Evolutionary conservation across 2,329 filamentous ascomycete species (phyloP).

Genomic region (Pseudogymnoascus sp.): DNA sequence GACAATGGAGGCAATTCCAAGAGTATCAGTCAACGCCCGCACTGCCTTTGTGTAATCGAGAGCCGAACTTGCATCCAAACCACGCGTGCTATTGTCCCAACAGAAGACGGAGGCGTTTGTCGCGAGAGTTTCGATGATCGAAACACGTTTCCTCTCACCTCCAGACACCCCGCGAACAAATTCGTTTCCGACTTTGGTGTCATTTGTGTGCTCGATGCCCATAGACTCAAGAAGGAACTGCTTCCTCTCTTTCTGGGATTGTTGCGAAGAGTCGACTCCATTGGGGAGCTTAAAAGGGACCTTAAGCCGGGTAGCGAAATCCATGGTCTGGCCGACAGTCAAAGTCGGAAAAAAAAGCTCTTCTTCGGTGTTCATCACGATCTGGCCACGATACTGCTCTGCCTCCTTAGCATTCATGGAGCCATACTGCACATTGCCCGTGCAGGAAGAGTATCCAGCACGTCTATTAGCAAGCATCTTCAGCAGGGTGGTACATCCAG

Average conservation of each 20-base stretch:
- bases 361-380: conserved; percentile 50
- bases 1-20: conserved; percentile 59
- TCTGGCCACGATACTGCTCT: conserved; percentile 48
- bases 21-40: conserved; percentile 61
- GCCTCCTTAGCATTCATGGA: conserved; percentile 38
- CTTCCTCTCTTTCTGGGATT: background rate
- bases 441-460: conserved; percentile 50
- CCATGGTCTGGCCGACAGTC: conserved; percentile 47
- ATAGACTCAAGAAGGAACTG: conserved; percentile 27
- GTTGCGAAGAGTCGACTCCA: background rate
- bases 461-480: conserved; percentile 63
- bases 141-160: conserved; percentile 59
- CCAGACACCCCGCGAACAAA: conserved; percentile 55
- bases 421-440: conserved; percentile 54
- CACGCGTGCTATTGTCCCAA: conserved; percentile 70
- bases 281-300: conserved; percentile 26
- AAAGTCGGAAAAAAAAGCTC: conserved; percentile 46
- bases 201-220: conserved; percentile 57
- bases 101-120: conserved; percentile 59
- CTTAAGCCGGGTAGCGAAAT: conserved; percentile 52
- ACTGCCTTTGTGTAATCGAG: conserved; percentile 63
- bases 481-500: conserved; percentile 65
- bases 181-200: conserved; percentile 58
- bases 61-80: conserved; percentile 66
- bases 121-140: conserved; percentile 57